Base-by-base conservation (phyloP, 805 yeast species). In the Kazachstania viticola region DNA sequence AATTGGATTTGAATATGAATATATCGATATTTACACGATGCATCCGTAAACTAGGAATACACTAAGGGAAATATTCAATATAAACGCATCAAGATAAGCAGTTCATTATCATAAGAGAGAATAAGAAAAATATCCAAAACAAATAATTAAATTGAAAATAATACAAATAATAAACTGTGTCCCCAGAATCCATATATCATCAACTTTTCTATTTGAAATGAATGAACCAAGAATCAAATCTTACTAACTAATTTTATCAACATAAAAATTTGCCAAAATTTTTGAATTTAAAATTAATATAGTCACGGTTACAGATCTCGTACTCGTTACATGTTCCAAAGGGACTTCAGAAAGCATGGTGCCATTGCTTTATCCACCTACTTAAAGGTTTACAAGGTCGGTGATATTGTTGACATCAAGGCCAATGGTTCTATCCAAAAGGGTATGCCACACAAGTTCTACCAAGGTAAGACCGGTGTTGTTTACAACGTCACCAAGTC, bases 361-460 rank as follows among this genome's bases (percentile, higher is more conserved):
- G 68, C 79, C 57, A 73, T 85, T 62, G 77, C 94, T 51, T 72
- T 91, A 76, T 82, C 96, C 54, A 82, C 94, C 64, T 91, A 88
- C 91, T 71, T 91, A 75, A 85, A 83, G 80, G 71, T 76, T 64
- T 91, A 91, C 94, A 85, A 77, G 71, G 96, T 91, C 60, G 98
- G 98, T 63, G 98, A 91, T 69, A 88, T 91, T 59, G 98, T 91
- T 62, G 98, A 91, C 71, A 87, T 91, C 76, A 88, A 83, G 74
- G 98, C 93, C 68, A 91, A 91, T 67, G 95, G 95, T 77, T 75
- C 98, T 54, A 75, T 87, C 76, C 97, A 91, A 68, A 87, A 88
- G 80, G 96, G 97, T 83, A 84, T 91, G 95, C 98, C 98, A 67
- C 95, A 84, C 85, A 91, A 91, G 76, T 87, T 75, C 81, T 91